These are phyloP conservation scores for Datisca glomerata DNA, from an alignment of 306 rosid genomes.

Conservation along the genomic window DNA sequence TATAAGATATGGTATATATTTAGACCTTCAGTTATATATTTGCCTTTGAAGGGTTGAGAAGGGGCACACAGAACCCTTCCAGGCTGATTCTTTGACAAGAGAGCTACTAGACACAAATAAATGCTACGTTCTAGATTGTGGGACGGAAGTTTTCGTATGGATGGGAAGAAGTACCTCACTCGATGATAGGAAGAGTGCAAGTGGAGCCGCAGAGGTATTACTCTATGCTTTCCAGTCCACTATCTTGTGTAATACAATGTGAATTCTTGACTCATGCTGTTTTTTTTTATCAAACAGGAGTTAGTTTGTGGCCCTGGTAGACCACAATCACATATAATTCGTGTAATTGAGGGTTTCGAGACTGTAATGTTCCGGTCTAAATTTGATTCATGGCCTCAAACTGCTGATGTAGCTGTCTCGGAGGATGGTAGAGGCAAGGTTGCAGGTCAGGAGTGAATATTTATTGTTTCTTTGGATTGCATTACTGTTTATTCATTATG, in stretches of 20 bases:
- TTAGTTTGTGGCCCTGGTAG: conserved; percentile 37
- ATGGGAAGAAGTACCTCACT: conserved; percentile 85
- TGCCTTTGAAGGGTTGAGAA: conserved; percentile 56
- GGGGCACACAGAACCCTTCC: conserved; percentile 53
- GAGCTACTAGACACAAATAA: conserved; percentile 66
- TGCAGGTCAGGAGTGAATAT: conserved; percentile 94
- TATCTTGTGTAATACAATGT: conserved; percentile 11
- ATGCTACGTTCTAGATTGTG: conserved; percentile 84
- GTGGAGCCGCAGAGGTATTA: conserved; percentile 72
- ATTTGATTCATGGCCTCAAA: conserved; percentile 83
- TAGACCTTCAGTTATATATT: conserved; percentile 14
- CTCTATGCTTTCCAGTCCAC: conserved; percentile 11
- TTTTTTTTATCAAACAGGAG: conserved; percentile 39
- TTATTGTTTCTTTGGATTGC: too few species aligned
- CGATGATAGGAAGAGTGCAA: conserved; percentile 76
- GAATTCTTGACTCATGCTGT: conserved; percentile 18
- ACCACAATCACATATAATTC: conserved; percentile 56
- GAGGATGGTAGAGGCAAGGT: conserved; percentile 99
- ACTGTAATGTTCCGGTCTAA: conserved; percentile 82
- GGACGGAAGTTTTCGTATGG: conserved; percentile 82
- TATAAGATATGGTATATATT: conserved; percentile 10
- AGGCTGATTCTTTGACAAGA: conserved; percentile 55
- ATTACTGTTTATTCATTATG: too few species aligned
- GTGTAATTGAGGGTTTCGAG: conserved; percentile 95
- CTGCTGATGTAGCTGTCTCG: conserved; percentile 39